A percentile compares a stretch with the other conserved stretches of the same genome.
Evolutionary conservation across 2,329 filamentous ascomycete species (phyloP).

Genomic region (Sphaerulina vaccinii): DNA sequence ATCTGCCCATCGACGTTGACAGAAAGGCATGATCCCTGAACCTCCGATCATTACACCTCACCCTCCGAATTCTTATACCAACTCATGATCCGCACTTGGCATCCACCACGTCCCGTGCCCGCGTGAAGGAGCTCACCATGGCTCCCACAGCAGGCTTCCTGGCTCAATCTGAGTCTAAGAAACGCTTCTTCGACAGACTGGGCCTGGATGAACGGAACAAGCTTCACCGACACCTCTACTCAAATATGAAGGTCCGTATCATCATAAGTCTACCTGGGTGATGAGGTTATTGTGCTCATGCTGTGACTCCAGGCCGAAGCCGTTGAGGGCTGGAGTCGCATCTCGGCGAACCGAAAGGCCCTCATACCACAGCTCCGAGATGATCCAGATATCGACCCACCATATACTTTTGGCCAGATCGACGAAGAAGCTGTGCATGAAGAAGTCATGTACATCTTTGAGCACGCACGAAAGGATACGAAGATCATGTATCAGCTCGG

Average conservation of each 20-base stretch:
- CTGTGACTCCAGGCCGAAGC: slow-evolving; percentile 40
- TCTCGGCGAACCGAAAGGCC: slow-evolving; percentile 38
- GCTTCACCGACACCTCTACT: slow-evolving; percentile 38
- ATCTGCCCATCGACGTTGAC: too few relatives aligned
- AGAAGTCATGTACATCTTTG: slow-evolving; percentile 42
- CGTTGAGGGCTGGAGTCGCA: slow-evolving; percentile 38
- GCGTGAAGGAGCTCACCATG: slow-evolving; percentile 7
- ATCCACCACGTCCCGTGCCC: neutral
- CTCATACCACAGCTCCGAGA: slow-evolving; percentile 15
- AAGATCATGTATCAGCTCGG: slow-evolving; percentile 43
- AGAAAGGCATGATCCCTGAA: too few relatives aligned
- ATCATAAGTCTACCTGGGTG: neutral
- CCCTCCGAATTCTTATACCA: too few relatives aligned
- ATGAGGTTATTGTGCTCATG: neutral
- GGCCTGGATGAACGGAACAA: slow-evolving; percentile 40
- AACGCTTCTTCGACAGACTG: slow-evolving; percentile 41
- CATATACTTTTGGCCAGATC: slow-evolving; percentile 43
- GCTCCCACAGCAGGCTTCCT: slow-evolving; percentile 27
- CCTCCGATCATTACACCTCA: too few relatives aligned
- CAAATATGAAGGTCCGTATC: slow-evolving; percentile 44
- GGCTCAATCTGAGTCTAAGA: slow-evolving; percentile 45
- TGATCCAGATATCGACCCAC: slow-evolving; percentile 19
- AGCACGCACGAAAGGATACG: slow-evolving; percentile 38
- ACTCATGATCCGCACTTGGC: neutral
- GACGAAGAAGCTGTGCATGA: slow-evolving; percentile 46